phyloP scores from a whole-genome alignment of 2,329 filamentous ascomycete genomes.

The Aspergillus pseudoviridinutans region DNA sequence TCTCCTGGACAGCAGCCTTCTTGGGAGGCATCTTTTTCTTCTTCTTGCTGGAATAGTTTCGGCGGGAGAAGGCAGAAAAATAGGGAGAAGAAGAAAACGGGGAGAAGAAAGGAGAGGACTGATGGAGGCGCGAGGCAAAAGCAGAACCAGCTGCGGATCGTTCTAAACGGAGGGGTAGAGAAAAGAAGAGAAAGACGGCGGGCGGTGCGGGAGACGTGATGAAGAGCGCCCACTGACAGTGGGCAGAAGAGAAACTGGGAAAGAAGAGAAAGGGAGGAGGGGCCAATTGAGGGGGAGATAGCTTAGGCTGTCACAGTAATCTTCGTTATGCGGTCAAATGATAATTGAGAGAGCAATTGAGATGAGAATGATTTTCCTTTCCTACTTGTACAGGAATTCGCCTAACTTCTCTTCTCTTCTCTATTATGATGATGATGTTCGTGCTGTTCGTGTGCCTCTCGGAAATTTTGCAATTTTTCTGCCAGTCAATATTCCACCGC shows the following conservation, averaged over 20 bases:
- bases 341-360: not conserved
- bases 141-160: conserved; percentile 66
- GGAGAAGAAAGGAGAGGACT: conserved; percentile 39
- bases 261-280: not conserved
- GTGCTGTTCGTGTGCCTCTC: conserved; percentile 8
- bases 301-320: not conserved
- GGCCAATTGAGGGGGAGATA: not conserved
- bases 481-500: conserved; percentile 19
- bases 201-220: conserved; percentile 28
- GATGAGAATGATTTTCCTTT: not conserved
- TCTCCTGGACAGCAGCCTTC: conserved; percentile 87
- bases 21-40: conserved; percentile 89
- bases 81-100: conserved; percentile 48
- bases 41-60: conserved; percentile 55
- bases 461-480: conserved; percentile 17
- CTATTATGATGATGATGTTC: not conserved
- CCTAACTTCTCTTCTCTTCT: not conserved
- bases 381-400: not conserved
- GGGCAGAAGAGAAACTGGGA: conserved; percentile 10
- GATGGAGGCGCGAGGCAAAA: conserved; percentile 27
- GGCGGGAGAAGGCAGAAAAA: conserved; percentile 30
- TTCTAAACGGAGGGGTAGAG: conserved; percentile 48
- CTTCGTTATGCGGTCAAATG: not conserved
- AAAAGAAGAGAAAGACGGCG: conserved; percentile 49
- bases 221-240: conserved; percentile 22